Evolutionary conservation across 371 early-diverging fungal genomes (phyloP).

Genomic region (Mucor saturninus): DNA sequence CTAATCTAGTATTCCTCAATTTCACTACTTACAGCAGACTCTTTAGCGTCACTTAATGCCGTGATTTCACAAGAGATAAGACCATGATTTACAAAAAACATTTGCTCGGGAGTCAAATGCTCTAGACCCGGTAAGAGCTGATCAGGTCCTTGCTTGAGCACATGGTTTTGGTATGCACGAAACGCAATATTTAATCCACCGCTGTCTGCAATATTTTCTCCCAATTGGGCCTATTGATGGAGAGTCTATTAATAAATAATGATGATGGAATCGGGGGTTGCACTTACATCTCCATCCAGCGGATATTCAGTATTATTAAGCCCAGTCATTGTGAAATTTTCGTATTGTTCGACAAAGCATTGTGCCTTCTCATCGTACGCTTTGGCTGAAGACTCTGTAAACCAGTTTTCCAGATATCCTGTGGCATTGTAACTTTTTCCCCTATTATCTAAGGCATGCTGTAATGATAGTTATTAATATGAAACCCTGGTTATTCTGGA

Average conservation of each 20-base stretch:
- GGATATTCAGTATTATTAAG: not conserved
- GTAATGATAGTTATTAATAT: not conserved
- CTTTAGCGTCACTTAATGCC: too few species aligned
- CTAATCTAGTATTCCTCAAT: too few species aligned
- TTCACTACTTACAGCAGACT: too few species aligned
- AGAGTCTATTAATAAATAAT: too few species aligned
- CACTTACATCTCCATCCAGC: not conserved
- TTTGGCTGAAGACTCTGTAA: slow-evolving; percentile 1
- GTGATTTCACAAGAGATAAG: too few species aligned
- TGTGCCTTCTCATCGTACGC: slow-evolving; percentile 50
- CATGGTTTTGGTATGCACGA: slow-evolving; percentile 19
- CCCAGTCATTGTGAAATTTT: slow-evolving; percentile 14
- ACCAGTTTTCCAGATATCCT: slow-evolving; percentile 15
- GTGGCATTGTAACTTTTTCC: slow-evolving; percentile 57
- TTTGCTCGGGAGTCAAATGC: not conserved
- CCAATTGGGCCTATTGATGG: slow-evolving; percentile 46
- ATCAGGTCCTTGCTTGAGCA: not conserved
- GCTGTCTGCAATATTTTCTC: slow-evolving; percentile 78
- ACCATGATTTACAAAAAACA: not conserved
- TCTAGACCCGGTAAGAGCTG: not conserved
- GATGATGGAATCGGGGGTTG: too few species aligned
- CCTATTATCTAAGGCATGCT: slow-evolving; percentile 50
- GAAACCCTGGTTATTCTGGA: not conserved
- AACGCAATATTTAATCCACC: slow-evolving; percentile 59
- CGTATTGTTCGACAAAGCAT: slow-evolving; percentile 73